phyloP scores from a whole-genome alignment of 2,329 filamentous ascomycete species.

The Fusarium circinatum region DNA sequence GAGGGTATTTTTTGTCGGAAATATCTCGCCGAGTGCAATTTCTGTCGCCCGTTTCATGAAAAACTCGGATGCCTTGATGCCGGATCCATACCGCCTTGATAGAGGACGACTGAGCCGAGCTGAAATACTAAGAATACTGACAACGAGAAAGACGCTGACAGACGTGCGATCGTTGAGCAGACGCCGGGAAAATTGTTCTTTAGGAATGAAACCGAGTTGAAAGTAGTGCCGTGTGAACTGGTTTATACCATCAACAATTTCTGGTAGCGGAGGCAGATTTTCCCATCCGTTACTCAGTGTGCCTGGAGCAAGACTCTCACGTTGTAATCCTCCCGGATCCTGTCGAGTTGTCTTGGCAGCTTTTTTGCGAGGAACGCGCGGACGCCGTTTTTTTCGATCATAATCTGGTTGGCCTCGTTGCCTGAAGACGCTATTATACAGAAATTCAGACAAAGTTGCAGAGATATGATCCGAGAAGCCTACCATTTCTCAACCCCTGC shows the following conservation, averaged over 20 bases:
- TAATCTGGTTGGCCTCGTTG: constrained; percentile 63
- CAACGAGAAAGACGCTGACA: constrained; percentile 65
- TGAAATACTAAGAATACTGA: constrained; percentile 66
- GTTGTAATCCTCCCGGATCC: constrained; percentile 51
- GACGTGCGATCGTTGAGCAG: constrained; percentile 59
- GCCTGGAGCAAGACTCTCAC: constrained; percentile 45
- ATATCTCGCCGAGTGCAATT: constrained; percentile 61
- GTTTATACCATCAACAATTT: constrained; percentile 63
- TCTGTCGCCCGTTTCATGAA: constrained; percentile 63
- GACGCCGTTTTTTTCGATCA: constrained; percentile 67
- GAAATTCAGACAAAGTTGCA: constrained; percentile 1
- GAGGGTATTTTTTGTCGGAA: constrained; percentile 57
- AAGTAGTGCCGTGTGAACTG: constrained; percentile 67
- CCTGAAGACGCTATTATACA: constrained; percentile 58
- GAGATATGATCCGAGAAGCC: constrained; percentile 24
- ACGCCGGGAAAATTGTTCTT: constrained; percentile 59
- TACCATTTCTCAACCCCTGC: constrained; percentile 64
- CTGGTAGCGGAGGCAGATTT: constrained; percentile 58
- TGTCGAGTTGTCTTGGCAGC: constrained; percentile 58
- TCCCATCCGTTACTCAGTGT: constrained; percentile 57
- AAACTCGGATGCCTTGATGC: constrained; percentile 61
- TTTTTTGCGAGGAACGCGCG: constrained; percentile 55
- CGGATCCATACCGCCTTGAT: constrained; percentile 60
- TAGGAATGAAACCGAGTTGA: constrained; percentile 68
- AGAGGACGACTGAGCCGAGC: constrained; percentile 63